Percentiles rank a stretch among this genome's conserved stretches.
These are phyloP conservation scores for Rosellinia necatrix DNA, from an alignment of 2,329 filamentous ascomycete species.

Conservation along the genomic window DNA sequence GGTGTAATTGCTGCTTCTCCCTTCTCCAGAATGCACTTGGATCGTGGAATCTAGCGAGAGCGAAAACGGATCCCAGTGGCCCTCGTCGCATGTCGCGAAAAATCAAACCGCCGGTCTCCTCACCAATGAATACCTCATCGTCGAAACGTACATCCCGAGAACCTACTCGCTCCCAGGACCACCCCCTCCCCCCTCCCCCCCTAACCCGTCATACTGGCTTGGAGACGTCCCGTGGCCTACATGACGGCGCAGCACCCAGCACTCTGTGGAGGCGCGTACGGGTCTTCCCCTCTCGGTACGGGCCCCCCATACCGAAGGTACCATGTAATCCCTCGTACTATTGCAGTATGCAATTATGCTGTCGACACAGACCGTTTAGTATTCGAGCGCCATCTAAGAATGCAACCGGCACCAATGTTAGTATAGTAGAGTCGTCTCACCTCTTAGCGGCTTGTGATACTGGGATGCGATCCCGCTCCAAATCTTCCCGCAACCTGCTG, in stretches of 20 bases:
- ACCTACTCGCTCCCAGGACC: constrained; percentile 16
- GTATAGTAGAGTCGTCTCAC: constrained; percentile 52
- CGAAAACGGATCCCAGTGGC: constrained; percentile 20
- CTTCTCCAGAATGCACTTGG: constrained; percentile 28
- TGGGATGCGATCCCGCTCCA: constrained; percentile 93
- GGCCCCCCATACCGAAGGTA: constrained; percentile 94
- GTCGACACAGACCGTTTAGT: constrained; percentile 32
- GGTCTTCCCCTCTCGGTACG: constrained; percentile 93
- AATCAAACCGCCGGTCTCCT: constrained; percentile 32
- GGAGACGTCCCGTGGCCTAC: constrained; percentile 54
- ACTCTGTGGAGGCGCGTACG: constrained; percentile 94
- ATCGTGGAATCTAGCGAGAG: constrained; percentile 28
- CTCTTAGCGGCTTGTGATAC: constrained; percentile 91
- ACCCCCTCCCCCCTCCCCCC: too few species aligned
- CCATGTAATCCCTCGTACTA: constrained; percentile 98
- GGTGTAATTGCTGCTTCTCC: too few species aligned
- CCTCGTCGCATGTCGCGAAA: constrained; percentile 28
- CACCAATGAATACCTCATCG: constrained; percentile 26
- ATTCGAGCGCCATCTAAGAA: background rate
- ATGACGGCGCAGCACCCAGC: constrained; percentile 95
- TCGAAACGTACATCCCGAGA: constrained; percentile 33
- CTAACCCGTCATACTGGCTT: constrained; percentile 20
- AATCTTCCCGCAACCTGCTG: constrained; percentile 90
- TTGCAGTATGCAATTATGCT: constrained; percentile 99
- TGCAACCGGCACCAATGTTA: background rate